Base-by-base conservation (phyloP, 495 filamentous ascomycete species). In the Daldinia caldariorum region DNA sequence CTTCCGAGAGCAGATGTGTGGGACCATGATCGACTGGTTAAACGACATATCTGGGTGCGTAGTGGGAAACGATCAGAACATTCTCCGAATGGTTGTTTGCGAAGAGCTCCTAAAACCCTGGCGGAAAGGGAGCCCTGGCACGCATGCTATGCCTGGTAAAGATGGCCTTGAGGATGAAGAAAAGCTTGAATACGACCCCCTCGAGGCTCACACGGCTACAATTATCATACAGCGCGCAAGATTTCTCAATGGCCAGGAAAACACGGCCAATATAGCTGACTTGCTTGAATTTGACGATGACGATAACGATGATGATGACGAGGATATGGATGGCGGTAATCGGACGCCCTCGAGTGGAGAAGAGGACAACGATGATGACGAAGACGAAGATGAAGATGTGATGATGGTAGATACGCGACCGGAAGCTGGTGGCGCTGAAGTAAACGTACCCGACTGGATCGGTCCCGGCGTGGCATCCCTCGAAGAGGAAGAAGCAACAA, bases 1-100 rank as follows among this genome's bases (percentile, higher is more conserved):
- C 0, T 99, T 97, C 82, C 85, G 95, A 65, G 95, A 99, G 80
- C 92, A 97, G 77, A 99, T 99, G 95, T 97, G 93, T 76, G 93
- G 89, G 2, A 94, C 94, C n/a, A 96, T 99, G 68, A 90, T 97
- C 61, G 94, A 97, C 74, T 99, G 96, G 96, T 86, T 99, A 2
- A 84, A 88, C 22, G 96, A 99, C 80, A 96, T 99, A 75, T 84
- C 94, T 4, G 94, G 94, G 20, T 97, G 94, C 77, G 92, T 89
- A 72, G 89, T 94, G 53, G 92, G 94, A 12, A 82, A 85, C 14
- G 92, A 99, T 75, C 85, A 89, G 62, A 84, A 94, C 63, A 89
- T 97, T 38, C 83, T 99, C 61, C 87, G 93, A 41, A 89, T 88
- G 43, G 84, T 89, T 1, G 87, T 99, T 43, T 98, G 95, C 72